Percentiles rank a stretch among this genome's conserved stretches.
Evolutionary conservation across 495 filamentous ascomycete genomes (phyloP).

Genomic region (Daldinia loculata): DNA sequence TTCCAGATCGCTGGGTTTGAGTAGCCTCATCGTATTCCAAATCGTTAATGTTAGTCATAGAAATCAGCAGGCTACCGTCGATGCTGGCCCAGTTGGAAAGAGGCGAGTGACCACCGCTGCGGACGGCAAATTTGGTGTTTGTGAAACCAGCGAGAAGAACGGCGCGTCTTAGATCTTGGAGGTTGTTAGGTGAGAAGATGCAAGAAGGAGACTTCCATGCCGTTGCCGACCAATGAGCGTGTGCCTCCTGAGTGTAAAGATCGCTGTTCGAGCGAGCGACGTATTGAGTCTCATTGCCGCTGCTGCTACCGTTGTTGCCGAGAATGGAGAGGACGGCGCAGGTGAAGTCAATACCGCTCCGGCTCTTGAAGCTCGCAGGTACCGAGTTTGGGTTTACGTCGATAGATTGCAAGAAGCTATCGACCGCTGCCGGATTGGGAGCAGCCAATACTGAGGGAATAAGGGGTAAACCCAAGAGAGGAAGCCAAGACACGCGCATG

Average conservation of each 20-base stretch:
- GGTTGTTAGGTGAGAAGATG: background rate
- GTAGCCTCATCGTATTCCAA: background rate
- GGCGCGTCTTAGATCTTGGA: background rate
- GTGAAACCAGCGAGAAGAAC: background rate
- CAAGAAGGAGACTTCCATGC: slow-evolving; percentile 4
- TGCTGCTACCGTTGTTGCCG: background rate
- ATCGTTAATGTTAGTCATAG: slow-evolving; percentile 8
- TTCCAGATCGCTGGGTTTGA: slow-evolving; percentile 8
- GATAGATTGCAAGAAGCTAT: background rate
- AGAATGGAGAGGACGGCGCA: background rate
- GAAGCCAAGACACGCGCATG: background rate
- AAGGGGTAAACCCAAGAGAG: slow-evolving; percentile 2
- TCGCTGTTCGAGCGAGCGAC: background rate
- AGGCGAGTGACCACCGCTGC: slow-evolving; percentile 7
- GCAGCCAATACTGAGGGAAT: background rate
- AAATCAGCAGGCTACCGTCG: background rate
- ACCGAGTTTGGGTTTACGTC: background rate
- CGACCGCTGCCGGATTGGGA: background rate
- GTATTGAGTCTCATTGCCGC: background rate
- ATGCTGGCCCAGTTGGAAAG: slow-evolving; percentile 6
- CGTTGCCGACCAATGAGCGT: slow-evolving; percentile 14
- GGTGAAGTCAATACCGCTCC: background rate
- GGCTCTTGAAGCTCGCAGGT: background rate
- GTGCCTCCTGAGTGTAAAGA: background rate
- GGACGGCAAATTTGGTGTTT: slow-evolving; percentile 2